A percentile compares a stretch with the other conserved stretches of the same genome.
Evolutionary conservation across 2,329 filamentous ascomycete genomes (phyloP).

Genomic region (Calonectria fujianensis): DNA sequence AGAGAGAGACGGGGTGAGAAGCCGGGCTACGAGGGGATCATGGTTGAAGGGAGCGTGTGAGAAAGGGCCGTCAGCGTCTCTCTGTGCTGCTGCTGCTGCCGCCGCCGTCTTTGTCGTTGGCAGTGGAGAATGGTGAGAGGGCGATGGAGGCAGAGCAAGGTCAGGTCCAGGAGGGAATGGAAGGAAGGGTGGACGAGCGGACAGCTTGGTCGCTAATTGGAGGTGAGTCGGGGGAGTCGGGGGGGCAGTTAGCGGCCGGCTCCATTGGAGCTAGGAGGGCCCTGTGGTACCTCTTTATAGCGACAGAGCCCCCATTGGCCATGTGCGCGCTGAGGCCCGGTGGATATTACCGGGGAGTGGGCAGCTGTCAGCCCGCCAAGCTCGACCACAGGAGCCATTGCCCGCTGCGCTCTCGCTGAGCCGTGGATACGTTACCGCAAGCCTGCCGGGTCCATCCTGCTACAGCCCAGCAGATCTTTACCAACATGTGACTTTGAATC

Average conservation of each 20-base stretch:
- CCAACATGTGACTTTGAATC: slow-evolving; percentile 24
- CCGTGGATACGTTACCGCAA: slow-evolving; percentile 1
- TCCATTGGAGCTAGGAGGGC: slow-evolving; percentile 13
- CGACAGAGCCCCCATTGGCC: slow-evolving; percentile 29
- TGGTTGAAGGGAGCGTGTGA: slow-evolving; percentile 15
- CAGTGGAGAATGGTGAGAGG: slow-evolving; percentile 25
- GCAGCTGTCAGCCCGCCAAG: slow-evolving; percentile 34
- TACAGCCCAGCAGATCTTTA: slow-evolving; percentile 16
- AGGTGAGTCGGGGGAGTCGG: slow-evolving; percentile 28
- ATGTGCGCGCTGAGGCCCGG: slow-evolving; percentile 16
- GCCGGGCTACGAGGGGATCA: slow-evolving; percentile 36
- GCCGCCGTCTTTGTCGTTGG: slow-evolving; percentile 23
- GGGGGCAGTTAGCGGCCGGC: slow-evolving; percentile 22
- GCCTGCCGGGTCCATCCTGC: slow-evolving; percentile 19
- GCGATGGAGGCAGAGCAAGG: slow-evolving; percentile 23
- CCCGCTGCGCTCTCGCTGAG: slow-evolving; percentile 9
- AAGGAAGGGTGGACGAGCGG: slow-evolving; percentile 20
- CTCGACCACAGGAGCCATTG: slow-evolving; percentile 20
- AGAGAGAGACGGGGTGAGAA: neutral
- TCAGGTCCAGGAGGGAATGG: slow-evolving; percentile 11
- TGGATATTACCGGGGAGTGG: slow-evolving; percentile 32
- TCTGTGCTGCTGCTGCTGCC: slow-evolving; percentile 3
- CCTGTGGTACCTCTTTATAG: slow-evolving; percentile 12
- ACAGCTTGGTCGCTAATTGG: slow-evolving; percentile 19
- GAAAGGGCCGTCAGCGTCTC: slow-evolving; percentile 12